Percentiles rank a stretch among this genome's conserved stretches.
Conservation (phyloP, 2,329 filamentous ascomycete species). For the Periconia digitata region DNA sequence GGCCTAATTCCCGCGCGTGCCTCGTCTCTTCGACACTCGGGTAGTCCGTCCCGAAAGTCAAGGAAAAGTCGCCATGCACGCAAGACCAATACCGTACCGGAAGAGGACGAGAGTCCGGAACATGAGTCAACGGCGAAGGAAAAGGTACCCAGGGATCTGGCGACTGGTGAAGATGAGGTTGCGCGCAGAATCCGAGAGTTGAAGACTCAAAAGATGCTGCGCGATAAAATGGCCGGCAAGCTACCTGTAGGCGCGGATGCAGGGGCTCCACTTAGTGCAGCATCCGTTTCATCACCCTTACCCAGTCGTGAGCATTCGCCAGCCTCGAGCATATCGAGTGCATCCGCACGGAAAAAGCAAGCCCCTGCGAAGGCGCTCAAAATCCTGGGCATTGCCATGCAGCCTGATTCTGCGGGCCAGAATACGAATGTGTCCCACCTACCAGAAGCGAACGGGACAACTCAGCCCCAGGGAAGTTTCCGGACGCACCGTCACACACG, state of each 20-base stretch:
- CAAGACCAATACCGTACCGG: constrained; percentile 27
- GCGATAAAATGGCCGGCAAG: constrained; percentile 47
- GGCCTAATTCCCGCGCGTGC: constrained; percentile 36
- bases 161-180: constrained; percentile 56
- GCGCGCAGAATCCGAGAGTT: constrained; percentile 60
- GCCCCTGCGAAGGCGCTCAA: constrained; percentile 46
- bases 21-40: constrained; percentile 37
- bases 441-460: constrained; percentile 10
- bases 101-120: constrained; percentile 30
- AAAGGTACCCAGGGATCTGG: constrained; percentile 35
- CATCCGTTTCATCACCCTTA: constrained; percentile 38
- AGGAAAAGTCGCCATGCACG: constrained; percentile 25
- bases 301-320: constrained; percentile 31
- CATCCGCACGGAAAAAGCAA: constrained; percentile 29
- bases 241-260: constrained; percentile 40
- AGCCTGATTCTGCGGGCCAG: constrained; percentile 21
- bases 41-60: constrained; percentile 35
- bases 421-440: constrained; percentile 15
- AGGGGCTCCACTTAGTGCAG: constrained; percentile 41
- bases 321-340: constrained; percentile 36
- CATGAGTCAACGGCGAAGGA: constrained; percentile 25
- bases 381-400: constrained; percentile 41
- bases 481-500: constrained; percentile 23
- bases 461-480: background rate
- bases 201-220: constrained; percentile 58